Evolutionary conservation across 257 asterid genomes (phyloP), one percentile per base, ranked within the genome.

Genomic region (Nyctanthes arbortristis): DNA sequence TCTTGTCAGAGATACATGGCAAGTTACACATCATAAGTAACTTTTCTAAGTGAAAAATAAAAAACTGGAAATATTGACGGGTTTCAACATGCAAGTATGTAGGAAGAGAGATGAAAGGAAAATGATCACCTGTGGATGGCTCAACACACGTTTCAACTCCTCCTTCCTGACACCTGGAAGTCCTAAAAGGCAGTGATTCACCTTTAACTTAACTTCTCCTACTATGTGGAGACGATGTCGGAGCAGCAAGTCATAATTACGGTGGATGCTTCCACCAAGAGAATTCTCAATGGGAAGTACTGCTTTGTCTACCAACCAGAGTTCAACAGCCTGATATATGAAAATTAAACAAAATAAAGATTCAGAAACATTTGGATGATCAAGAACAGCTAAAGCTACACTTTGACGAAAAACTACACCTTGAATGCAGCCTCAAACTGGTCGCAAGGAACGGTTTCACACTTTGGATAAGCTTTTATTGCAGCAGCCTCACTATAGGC

Each of bases 271-370:
- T 67, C 97, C 99, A 2, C 92, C 97, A 66, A 94, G 93, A 49
- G 99, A 88, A 80, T 88, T 88, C 82, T 94, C 99, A 5, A 94
- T 88, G 0, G 97, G 99, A 29, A 94, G 95, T 54, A 91, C 95
- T 1, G 99, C 97, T 79, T 82, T 94, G 75, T 94, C 97, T 70
- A 88, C 99, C 75, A 94, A 74, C 99, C 99, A 94, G 77, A 91
- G 70, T 55, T 94, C 97, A 76, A 91, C 97, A 7, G 99, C 97
- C 99, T 93, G 91, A 73, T 28, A 62, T 72, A 80, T 4, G 35
- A 34, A 59, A 54, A 57, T 58, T 61, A 59, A 4, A 47, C 29
- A 65, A 22, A 18, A 10, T 47, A 59, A 66, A 68, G 71, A 55
- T 43, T 61, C 29, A 77, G 56, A 66, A 67, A 70, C 40, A 12